These are phyloP conservation scores for Helicostylum pulchrum DNA, from an alignment of 192 early-diverging fungal species.

Conservation along the genomic window DNA sequence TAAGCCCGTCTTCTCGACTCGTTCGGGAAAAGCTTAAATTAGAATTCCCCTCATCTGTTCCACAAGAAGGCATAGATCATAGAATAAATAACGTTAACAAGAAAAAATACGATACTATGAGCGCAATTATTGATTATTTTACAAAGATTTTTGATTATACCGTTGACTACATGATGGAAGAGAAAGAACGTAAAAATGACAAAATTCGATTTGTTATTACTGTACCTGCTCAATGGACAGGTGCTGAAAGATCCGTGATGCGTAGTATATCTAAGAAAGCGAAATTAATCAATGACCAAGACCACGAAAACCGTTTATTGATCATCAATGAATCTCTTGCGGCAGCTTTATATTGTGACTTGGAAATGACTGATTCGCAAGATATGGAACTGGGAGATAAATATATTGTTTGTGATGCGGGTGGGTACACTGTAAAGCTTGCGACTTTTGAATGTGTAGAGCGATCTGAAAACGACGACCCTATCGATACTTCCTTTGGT, in stretches of 20 bases:
- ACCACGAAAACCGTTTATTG: slow-evolving; percentile 40
- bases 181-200: slow-evolving; percentile 25
- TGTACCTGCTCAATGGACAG: slow-evolving; percentile 48
- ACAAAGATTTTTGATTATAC: background rate
- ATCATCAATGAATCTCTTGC: slow-evolving; percentile 43
- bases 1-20: too few species aligned
- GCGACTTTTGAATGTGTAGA: background rate
- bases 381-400: slow-evolving; percentile 37
- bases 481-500: slow-evolving; percentile 17
- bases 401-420: slow-evolving; percentile 46
- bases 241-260: slow-evolving; percentile 35
- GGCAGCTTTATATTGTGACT: slow-evolving; percentile 40
- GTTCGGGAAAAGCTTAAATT: background rate
- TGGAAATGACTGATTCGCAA: slow-evolving; percentile 30
- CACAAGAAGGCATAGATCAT: background rate
- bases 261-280: slow-evolving; percentile 40
- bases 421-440: slow-evolving; percentile 46
- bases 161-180: background rate
- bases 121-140: slow-evolving; percentile 4
- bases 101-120: background rate
- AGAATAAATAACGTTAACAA: background rate
- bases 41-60: background rate
- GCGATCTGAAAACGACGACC: too few species aligned
- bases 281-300: slow-evolving; percentile 30
- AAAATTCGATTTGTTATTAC: slow-evolving; percentile 48